Percentiles rank a stretch among this genome's conserved stretches.
Conservation (phyloP, 2,329 filamentous ascomycete genomes). For the Lachnellula cervina region DNA sequence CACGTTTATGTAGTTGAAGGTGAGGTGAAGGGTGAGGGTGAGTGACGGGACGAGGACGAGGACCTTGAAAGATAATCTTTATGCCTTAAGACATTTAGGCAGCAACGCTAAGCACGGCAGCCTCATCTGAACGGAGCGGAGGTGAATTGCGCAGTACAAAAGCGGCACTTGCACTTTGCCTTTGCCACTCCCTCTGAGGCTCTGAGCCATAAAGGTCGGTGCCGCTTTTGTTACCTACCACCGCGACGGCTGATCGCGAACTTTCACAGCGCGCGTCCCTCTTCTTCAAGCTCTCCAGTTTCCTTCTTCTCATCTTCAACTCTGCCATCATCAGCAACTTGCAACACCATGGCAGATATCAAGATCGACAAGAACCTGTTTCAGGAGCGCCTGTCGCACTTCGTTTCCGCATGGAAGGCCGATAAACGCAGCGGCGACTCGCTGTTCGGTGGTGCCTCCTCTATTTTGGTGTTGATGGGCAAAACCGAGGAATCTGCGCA, state of each 20-base stretch:
- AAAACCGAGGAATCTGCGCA: conserved; percentile 85
- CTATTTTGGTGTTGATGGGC: conserved; percentile 86
- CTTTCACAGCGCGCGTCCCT: conserved; percentile 22
- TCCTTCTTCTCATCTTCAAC: background rate
- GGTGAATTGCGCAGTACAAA: no score
- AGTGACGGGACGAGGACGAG: no score
- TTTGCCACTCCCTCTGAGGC: no score
- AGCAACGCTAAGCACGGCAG: no score
- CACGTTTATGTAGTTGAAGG: no score
- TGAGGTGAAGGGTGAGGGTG: no score
- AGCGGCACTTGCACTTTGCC: no score
- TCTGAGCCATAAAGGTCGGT: no score
- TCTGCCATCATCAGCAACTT: conserved; percentile 23
- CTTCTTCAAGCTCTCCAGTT: conserved; percentile 2
- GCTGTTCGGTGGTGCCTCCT: conserved; percentile 79
- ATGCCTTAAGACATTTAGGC: no score
- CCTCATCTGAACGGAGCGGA: no score
- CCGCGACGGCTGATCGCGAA: conserved; percentile 13
- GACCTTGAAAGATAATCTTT: no score
- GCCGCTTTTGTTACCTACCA: no score
- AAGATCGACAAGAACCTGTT: conserved; percentile 92
- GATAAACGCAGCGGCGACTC: conserved; percentile 86
- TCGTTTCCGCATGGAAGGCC: conserved; percentile 90
- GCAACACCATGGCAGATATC: conserved; percentile 60
- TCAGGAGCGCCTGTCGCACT: conserved; percentile 84